A percentile compares a stretch with the other conserved stretches of the same genome.
phyloP scores from a whole-genome alignment of 768 basidiomycete species.

The Pleurotus djamor region DNA sequence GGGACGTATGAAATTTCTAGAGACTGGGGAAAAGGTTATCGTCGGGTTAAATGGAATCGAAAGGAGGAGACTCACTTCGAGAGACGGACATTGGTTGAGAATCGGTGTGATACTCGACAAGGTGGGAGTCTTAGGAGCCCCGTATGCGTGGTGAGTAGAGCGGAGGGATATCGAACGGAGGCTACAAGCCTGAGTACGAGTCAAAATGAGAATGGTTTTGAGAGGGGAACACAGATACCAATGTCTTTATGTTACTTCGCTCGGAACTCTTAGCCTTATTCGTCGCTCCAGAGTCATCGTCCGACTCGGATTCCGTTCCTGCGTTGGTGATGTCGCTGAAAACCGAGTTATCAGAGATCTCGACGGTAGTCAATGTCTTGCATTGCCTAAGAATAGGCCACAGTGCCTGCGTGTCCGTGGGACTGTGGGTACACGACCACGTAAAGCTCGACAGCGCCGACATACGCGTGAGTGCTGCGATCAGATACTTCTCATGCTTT shows the following conservation, averaged over 20 bases:
- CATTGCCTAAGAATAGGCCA: conserved; percentile 53
- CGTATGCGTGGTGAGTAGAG: conserved; percentile 54
- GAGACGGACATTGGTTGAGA: conserved; percentile 53
- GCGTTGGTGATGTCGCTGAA: conserved; percentile 25
- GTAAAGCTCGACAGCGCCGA: conserved; percentile 45
- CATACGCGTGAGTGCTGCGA: conserved; percentile 53
- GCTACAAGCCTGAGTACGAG: not conserved
- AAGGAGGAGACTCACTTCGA: conserved; percentile 36
- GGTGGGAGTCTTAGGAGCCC: conserved; percentile 50
- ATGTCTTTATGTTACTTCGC: conserved; percentile 12
- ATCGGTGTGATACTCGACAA: conserved; percentile 48
- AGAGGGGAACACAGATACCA: conserved; percentile 10
- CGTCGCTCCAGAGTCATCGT: conserved; percentile 7
- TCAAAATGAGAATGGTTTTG: not conserved
- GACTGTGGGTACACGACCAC: conserved; percentile 66
- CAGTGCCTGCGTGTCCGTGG: conserved; percentile 51
- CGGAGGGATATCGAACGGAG: conserved; percentile 35
- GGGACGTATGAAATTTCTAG: conserved; percentile 43
- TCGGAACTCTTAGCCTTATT: not conserved
- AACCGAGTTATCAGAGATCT: conserved; percentile 53
- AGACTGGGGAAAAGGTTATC: conserved; percentile 19
- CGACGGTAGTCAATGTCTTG: conserved; percentile 40
- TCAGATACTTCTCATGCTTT: conserved; percentile 56
- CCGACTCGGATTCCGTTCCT: conserved; percentile 10
- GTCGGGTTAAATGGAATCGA: not conserved